Conservation (phyloP, 352 stramenopile genomes). For the Pilasporangium apinafurcum region DNA sequence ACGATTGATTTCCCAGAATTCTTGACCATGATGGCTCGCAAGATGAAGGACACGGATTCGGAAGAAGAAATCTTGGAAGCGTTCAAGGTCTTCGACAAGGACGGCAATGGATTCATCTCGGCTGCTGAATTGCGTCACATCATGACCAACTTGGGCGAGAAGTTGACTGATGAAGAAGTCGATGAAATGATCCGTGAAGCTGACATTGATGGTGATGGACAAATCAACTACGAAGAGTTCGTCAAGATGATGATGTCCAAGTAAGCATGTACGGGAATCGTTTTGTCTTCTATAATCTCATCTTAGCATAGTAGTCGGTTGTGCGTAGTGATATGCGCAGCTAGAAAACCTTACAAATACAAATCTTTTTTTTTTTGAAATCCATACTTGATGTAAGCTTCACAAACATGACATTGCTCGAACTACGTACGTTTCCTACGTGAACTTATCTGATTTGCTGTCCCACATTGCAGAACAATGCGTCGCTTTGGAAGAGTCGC, state of each 20-base stretch:
- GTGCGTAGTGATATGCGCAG: neutral
- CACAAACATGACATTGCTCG: neutral
- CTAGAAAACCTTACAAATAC: neutral
- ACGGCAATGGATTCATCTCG: slow-evolving; percentile 99
- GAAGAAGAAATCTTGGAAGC: slow-evolving; percentile 98
- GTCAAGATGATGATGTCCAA: slow-evolving; percentile 99
- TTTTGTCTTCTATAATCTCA: neutral
- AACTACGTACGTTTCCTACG: no score
- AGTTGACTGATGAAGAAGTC: slow-evolving; percentile 98
- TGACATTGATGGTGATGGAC: slow-evolving; percentile 97
- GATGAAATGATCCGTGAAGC: slow-evolving; percentile 99
- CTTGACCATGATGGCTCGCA: slow-evolving; percentile 99
- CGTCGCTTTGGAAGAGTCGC: no score
- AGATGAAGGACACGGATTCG: slow-evolving; percentile 99
- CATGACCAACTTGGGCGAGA: slow-evolving; percentile 99
- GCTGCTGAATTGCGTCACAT: slow-evolving; percentile 97
- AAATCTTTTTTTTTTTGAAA: neutral
- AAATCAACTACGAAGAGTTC: slow-evolving; percentile 99
- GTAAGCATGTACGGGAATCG: slow-evolving; percentile 42
- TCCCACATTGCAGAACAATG: no score
- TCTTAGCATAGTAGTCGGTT: slow-evolving; percentile 1
- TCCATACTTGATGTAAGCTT: no score
- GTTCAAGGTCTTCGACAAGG: slow-evolving; percentile 99
- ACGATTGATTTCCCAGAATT: slow-evolving; percentile 99
- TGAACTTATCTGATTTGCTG: no score